These are phyloP conservation scores for Neofusicoccum sp. DNA, from an alignment of 2,329 filamentous ascomycete species.

Conservation along the genomic window DNA sequence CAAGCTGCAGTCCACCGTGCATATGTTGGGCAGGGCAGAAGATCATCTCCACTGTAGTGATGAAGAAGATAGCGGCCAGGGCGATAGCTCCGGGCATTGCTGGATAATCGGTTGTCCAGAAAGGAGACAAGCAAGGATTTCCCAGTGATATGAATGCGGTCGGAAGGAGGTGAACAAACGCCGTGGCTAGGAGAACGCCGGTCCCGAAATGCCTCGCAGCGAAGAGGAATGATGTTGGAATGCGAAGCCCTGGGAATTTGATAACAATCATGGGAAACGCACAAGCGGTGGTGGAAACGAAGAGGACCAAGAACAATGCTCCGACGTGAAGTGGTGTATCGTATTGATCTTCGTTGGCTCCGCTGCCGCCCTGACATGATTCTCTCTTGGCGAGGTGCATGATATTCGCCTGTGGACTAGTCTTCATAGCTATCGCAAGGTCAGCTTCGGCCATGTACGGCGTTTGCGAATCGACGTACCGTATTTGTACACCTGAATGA, in stretches of 20 bases:
- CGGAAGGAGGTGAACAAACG: constrained; percentile 44
- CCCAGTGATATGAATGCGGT: constrained; percentile 43
- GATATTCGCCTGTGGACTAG: no score
- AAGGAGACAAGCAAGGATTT: constrained; percentile 40
- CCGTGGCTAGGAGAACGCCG: constrained; percentile 43
- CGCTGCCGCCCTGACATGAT: neutral
- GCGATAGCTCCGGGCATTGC: constrained; percentile 43
- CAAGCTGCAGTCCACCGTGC: constrained; percentile 51
- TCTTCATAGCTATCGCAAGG: no score
- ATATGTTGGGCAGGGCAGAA: constrained; percentile 63
- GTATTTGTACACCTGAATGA: no score
- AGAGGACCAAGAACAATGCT: constrained; percentile 38
- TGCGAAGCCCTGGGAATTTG: constrained; percentile 61
- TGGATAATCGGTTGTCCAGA: constrained; percentile 42
- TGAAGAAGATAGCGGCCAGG: constrained; percentile 54
- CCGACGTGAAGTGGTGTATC: constrained; percentile 35
- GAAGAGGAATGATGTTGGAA: constrained; percentile 55
- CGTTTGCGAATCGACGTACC: no score
- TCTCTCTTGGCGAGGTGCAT: neutral
- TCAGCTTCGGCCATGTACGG: no score
- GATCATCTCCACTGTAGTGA: constrained; percentile 86
- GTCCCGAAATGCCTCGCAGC: constrained; percentile 43
- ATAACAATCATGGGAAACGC: constrained; percentile 64
- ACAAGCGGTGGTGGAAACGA: constrained; percentile 51
- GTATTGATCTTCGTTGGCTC: constrained; percentile 24